These are phyloP conservation scores for Crucibulum laeve DNA, from an alignment of 768 basidiomycete genomes.

Conservation along the genomic window DNA sequence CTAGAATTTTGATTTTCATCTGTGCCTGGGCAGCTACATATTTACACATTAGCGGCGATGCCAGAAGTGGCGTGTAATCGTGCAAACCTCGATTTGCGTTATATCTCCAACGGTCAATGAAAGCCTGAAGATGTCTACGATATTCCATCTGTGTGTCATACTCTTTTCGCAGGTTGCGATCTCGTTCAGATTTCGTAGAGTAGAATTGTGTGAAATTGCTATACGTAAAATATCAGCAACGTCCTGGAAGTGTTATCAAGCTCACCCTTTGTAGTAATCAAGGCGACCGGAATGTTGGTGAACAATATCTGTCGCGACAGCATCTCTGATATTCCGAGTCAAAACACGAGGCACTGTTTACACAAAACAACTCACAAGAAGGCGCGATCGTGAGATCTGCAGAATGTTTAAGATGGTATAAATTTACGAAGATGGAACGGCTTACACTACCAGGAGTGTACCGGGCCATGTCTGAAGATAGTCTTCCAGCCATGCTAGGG, in stretches of 20 bases:
- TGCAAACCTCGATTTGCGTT: slow-evolving; percentile 83
- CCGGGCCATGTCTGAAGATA: slow-evolving; percentile 94
- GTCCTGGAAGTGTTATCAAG: neutral
- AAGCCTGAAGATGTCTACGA: slow-evolving; percentile 91
- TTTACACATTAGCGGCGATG: too few species aligned
- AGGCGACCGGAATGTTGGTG: slow-evolving; percentile 90
- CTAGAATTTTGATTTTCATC: slow-evolving; percentile 68
- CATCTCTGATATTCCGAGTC: slow-evolving; percentile 52
- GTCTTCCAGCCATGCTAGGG: slow-evolving; percentile 96
- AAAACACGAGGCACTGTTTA: neutral
- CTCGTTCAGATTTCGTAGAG: slow-evolving; percentile 94
- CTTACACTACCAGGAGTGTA: slow-evolving; percentile 88
- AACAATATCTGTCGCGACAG: slow-evolving; percentile 97
- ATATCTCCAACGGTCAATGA: slow-evolving; percentile 98
- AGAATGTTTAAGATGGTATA: slow-evolving; percentile 8
- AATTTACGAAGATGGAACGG: neutral
- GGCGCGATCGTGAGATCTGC: slow-evolving; percentile 92
- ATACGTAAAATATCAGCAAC: slow-evolving; percentile 7
- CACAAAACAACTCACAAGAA: slow-evolving; percentile 60
- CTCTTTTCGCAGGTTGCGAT: slow-evolving; percentile 86
- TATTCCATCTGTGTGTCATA: slow-evolving; percentile 97
- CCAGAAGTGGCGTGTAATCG: neutral
- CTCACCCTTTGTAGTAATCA: slow-evolving; percentile 95
- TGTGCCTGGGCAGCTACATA: slow-evolving; percentile 78
- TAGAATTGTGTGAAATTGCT: slow-evolving; percentile 99